Base-by-base conservation (phyloP, 352 stramenopile genomes). In the Phytophthora pini region DNA sequence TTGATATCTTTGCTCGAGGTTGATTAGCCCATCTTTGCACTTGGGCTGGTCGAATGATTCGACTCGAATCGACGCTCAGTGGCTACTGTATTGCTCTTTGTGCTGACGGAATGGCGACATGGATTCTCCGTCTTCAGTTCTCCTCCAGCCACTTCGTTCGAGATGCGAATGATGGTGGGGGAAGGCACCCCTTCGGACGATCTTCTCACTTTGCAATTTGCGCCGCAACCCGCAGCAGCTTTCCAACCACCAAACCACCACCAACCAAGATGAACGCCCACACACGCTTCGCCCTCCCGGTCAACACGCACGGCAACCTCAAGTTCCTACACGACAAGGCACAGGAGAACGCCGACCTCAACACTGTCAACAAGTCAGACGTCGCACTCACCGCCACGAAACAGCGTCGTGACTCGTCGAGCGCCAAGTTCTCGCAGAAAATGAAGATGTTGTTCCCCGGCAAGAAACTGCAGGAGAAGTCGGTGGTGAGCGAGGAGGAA, bases 271-370 rank as follows among this genome's bases (percentile, higher is more conserved):
- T 72, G 64, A 72, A 49, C 57, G 56, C 36, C 10, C 64, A 72
- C 50, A 46, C 46, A 7, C 56, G 49, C 64, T 61, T 67, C 44
- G 65, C 52, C 7, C 56, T 67, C 34, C 53, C 59, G 31, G 24
- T 73, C 24, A 74, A 67, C 61, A 67, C 66, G 24, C 61, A 49
- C 43, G 17, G 54, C 26, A 65, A 61, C 50, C 53, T 74, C 61
- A 62, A 56, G 29, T 36, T 61, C 45, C 43, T 74, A 39, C 50
- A 57, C 55, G 66, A 61, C 49, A 52, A 57, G 36, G 26, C 56
- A 5, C 56, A 59, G 3, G 34, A 43, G 4, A 53, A 51, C 46
- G 24, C 5, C 34, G 45, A 56, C 43, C 24, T 11, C 29, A 17
- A 47, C 20, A 52, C 64, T 34, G 40, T 22, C 20, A 43, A 69